phyloP scores from a whole-genome alignment of 192 early-diverging fungal genomes.

The Allomyces macrogynus region DNA sequence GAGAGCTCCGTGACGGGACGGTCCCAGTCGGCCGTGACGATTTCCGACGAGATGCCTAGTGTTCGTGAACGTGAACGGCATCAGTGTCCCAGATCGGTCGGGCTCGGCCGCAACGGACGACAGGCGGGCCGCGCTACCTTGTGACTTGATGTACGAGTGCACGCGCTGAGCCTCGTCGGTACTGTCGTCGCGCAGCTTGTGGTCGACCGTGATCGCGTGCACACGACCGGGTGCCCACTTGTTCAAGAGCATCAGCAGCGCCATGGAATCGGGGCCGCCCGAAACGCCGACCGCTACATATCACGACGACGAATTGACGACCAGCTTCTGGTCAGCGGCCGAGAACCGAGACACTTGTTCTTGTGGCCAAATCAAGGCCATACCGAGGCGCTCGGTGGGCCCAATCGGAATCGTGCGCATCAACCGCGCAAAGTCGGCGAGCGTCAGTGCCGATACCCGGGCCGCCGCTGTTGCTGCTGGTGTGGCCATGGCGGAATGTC shows the following conservation, averaged over 20 bases:
- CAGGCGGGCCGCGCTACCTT: too few relatives aligned
- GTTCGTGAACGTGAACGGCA: too few relatives aligned
- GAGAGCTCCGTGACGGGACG: not conserved
- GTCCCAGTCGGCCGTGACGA: not conserved
- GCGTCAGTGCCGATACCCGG: not conserved
- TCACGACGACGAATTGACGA: not conserved
- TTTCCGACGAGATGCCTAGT: too few relatives aligned
- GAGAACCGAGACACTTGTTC: not conserved
- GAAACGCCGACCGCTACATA: not conserved
- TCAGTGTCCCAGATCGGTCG: too few relatives aligned
- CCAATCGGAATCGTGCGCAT: not conserved
- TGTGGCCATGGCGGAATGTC: not conserved
- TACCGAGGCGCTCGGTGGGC: not conserved
- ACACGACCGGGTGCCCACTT: not conserved
- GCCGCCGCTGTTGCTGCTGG: not conserved
- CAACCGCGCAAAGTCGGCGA: not conserved
- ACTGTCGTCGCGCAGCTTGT: not conserved
- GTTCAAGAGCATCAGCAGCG: not conserved
- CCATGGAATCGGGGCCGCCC: not conserved
- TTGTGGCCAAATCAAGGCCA: too few relatives aligned
- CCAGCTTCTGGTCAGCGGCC: not conserved
- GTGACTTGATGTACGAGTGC: not conserved
- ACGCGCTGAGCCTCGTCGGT: not conserved
- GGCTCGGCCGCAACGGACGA: too few relatives aligned
- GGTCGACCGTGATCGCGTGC: not conserved